phyloP scores from a whole-genome alignment of 371 early-diverging fungal species.

The Apophysomyces elegans region DNA sequence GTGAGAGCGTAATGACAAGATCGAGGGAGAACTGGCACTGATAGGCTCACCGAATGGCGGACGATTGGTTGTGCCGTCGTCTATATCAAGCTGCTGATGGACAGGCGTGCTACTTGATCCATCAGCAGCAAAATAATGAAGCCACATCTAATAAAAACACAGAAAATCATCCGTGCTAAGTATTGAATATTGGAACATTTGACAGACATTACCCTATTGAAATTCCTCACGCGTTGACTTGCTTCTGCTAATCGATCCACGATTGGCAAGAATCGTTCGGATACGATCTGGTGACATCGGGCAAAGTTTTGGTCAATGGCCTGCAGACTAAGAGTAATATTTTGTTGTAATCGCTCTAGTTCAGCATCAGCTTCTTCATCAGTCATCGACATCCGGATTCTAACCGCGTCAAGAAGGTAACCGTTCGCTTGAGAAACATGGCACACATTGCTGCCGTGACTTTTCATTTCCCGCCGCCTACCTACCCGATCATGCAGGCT shows the following conservation, averaged over 20 bases:
- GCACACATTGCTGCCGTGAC: too few species aligned
- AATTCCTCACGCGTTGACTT: constrained; percentile 43
- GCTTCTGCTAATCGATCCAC: constrained; percentile 52
- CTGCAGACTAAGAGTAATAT: constrained; percentile 55
- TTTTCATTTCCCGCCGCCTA: too few species aligned
- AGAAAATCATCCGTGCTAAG: too few species aligned
- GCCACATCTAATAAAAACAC: background rate
- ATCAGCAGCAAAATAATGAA: constrained; percentile 9
- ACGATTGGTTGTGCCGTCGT: constrained; percentile 28
- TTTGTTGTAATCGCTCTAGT: constrained; percentile 56
- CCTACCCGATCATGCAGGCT: too few species aligned
- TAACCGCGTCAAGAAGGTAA: too few species aligned
- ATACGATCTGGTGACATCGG: constrained; percentile 50
- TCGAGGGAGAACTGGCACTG: background rate
- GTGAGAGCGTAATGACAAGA: background rate
- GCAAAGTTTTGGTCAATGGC: constrained; percentile 63
- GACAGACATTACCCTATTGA: constrained; percentile 38
- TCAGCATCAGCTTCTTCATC: constrained; percentile 42
- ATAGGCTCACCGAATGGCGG: constrained; percentile 19
- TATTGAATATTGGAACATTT: background rate
- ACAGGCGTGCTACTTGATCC: background rate
- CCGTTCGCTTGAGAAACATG: too few species aligned
- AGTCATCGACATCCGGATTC: constrained; percentile 6
- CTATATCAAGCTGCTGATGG: background rate
- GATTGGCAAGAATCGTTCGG: constrained; percentile 48